Conservation (phyloP, 345 rosid species). For the Raphanus sativus region DNA sequence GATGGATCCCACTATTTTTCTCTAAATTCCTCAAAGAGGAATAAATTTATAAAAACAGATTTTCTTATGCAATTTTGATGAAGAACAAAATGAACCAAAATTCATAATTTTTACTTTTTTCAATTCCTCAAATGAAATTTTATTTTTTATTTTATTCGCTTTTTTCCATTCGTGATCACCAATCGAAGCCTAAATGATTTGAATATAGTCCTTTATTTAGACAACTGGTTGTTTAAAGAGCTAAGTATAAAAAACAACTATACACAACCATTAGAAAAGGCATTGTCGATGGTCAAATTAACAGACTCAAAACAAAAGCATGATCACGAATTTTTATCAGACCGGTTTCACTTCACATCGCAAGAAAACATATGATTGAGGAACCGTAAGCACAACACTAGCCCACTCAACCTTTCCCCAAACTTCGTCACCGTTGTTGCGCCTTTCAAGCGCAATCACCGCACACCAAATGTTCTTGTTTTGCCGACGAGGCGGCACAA, state of each 20-base stretch:
- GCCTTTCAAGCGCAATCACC: neutral
- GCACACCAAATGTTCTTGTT: neutral
- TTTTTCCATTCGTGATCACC: too few relatives aligned
- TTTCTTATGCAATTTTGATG: too few relatives aligned
- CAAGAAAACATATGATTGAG: neutral
- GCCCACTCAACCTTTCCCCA: neutral
- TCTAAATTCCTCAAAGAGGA: too few relatives aligned
- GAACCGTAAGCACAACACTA: neutral
- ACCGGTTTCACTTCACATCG: neutral
- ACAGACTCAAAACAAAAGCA: neutral
- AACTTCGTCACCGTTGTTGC: neutral
- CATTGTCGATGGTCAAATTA: neutral
- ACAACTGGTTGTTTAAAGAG: neutral
- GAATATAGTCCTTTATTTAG: too few relatives aligned
- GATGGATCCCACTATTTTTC: too few relatives aligned
- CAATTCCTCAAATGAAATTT: too few relatives aligned
- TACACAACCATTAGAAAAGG: neutral
- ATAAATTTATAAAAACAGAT: too few relatives aligned
- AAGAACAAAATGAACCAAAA: too few relatives aligned
- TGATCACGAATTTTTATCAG: neutral
- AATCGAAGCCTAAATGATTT: too few relatives aligned
- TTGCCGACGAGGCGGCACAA: neutral
- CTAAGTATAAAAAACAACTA: neutral
- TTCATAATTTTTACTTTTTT: too few relatives aligned
- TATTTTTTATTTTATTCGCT: too few relatives aligned